A percentile compares a stretch with the other conserved stretches of the same genome.
These are phyloP conservation scores for Pisolithus orientalis DNA, from an alignment of 768 basidiomycete genomes.

Conservation along the genomic window DNA sequence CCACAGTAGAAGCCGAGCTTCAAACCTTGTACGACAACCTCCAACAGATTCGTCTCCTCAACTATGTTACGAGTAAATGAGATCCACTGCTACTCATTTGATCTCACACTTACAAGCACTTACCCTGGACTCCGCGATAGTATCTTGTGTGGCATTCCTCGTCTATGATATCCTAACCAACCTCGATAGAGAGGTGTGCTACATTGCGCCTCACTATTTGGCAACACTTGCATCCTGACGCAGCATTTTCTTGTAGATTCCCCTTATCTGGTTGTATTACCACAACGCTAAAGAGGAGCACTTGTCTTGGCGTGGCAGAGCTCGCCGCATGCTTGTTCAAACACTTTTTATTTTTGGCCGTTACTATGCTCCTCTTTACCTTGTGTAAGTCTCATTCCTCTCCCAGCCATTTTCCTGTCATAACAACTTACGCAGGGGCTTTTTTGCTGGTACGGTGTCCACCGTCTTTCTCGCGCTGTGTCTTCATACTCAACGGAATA, in stretches of 20 bases:
- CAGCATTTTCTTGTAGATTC: slow-evolving; percentile 3
- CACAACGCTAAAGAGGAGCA: background rate
- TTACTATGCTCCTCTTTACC: slow-evolving; percentile 21
- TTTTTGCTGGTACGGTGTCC: background rate
- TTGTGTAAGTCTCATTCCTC: slow-evolving; percentile 7
- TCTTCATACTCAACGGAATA: background rate
- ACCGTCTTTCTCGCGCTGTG: background rate
- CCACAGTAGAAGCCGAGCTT: background rate
- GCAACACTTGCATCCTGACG: background rate
- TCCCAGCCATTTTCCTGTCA: background rate
- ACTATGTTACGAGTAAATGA: background rate
- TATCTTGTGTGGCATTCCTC: background rate
- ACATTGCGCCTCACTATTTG: background rate
- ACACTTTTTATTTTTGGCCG: slow-evolving; percentile 17
- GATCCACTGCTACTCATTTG: background rate
- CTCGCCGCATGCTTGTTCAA: slow-evolving; percentile 7
- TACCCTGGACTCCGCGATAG: background rate
- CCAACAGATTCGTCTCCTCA: background rate
- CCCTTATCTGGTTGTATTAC: slow-evolving; percentile 11
- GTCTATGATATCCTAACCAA: slow-evolving; percentile 11
- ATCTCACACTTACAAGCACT: background rate
- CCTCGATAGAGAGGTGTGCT: slow-evolving; percentile 12
- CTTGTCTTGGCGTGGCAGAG: background rate
- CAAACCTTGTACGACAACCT: background rate
- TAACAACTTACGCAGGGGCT: background rate